These are phyloP conservation scores for Xerocomus amazonicus DNA, from an alignment of 1,284 basidiomycete genomes.

Conservation along the genomic window DNA sequence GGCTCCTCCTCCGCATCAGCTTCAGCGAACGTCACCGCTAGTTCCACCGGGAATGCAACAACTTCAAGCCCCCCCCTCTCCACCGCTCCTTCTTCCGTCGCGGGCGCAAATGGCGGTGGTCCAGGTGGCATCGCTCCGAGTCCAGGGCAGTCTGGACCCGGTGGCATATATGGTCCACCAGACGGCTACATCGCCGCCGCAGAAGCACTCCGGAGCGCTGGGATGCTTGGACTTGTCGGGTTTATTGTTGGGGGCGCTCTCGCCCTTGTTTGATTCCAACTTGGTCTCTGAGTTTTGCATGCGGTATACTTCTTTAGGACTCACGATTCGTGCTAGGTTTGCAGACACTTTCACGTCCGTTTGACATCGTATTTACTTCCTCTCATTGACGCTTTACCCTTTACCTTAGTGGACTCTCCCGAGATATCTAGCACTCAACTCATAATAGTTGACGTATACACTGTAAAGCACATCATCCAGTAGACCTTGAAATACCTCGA, in stretches of 20 bases:
- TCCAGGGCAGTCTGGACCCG: constrained; percentile 39
- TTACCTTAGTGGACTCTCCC: constrained; percentile 26
- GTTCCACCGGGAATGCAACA: constrained; percentile 27
- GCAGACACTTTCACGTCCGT: constrained; percentile 22
- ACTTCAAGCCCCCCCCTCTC: constrained; percentile 40
- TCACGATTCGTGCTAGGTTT: constrained; percentile 8
- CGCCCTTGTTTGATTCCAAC: constrained; percentile 39
- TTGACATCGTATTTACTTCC: constrained; percentile 18
- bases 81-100: constrained; percentile 52
- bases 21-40: constrained; percentile 16
- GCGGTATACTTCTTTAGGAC: constrained; percentile 15
- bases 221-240: constrained; percentile 36
- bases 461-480: constrained; percentile 24
- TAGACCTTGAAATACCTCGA: constrained; percentile 10
- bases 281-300: constrained; percentile 7
- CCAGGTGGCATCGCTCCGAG: constrained; percentile 47
- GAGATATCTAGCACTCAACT: constrained; percentile 12
- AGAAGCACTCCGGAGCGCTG: constrained; percentile 36
- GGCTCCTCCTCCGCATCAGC: constrained; percentile 18
- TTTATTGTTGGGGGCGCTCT: constrained; percentile 46
- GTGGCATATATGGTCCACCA: constrained; percentile 52
- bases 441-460: constrained; percentile 21
- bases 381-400: constrained; percentile 27
- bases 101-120: constrained; percentile 47
- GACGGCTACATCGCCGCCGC: constrained; percentile 64